Evolutionary conservation across 2,329 filamentous ascomycete genomes (phyloP), one percentile per base, ranked within the genome.

Genomic region (Cryphonectria japonica): DNA sequence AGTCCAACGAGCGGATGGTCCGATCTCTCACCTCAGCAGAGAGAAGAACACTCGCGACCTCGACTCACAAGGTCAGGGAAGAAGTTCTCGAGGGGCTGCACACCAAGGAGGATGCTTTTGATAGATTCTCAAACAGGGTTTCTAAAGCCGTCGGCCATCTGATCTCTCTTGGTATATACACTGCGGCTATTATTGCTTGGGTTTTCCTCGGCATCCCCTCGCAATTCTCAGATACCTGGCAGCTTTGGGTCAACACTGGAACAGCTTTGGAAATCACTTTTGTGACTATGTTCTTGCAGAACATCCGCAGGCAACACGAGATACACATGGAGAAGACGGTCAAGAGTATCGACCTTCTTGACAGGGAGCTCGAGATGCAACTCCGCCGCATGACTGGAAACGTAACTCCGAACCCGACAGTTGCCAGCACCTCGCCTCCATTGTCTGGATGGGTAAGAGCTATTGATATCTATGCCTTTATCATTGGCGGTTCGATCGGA

Each of bases 191-290:
- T 67, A 61, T 77, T 63, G 73, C 78, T 43, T 82, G 80, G 80
- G 70, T 80, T 13, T 77, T 75, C 43, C 77, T 78, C 22, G 81
- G 80, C 1, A 72, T 76, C 2, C 74, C 73, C 14, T 74, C 75
- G 43, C 39, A 75, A 41, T 82, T 76, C 70, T 78, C 76, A 59
- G 75, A 81, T 72, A 76, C 76, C 8, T 82, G 81, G 81, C 81
- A 82, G 75, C 76, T 82, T 16, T 80, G 82, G 73, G 80, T 83
- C 76, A 83, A 84, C 77, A 82, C 83, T 2, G 81, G 82, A 11
- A 83, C 82, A 0, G 82, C 83, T 0, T 78, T 83, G 32, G 76
- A 81, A 66, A 80, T 85, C 72, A 81, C 82, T 1, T 79, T 85
- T 61, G 79, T 80, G 1, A 80, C 75, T 43, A 76, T 78, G 64